phyloP scores from a whole-genome alignment of 140 eudicot species.

The Ambrosia hybrid region DNA sequence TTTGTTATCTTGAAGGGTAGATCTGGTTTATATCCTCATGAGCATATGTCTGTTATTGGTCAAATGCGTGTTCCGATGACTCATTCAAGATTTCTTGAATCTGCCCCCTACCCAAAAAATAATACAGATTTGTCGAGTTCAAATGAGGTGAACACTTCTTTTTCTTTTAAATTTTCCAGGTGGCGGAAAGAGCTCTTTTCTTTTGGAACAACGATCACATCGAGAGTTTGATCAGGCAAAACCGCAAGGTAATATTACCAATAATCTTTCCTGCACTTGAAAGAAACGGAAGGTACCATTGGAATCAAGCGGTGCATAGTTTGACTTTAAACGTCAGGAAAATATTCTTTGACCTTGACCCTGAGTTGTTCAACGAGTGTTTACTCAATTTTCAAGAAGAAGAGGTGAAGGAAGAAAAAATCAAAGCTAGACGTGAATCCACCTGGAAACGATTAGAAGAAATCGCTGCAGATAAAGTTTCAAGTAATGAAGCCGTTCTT shows the following conservation, averaged over 20 bases:
- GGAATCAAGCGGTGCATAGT: slow-evolving; percentile 92
- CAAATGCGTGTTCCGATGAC: not conserved
- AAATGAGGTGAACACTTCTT: not conserved
- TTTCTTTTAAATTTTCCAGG: slow-evolving; percentile 35
- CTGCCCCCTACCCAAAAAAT: not conserved
- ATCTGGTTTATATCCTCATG: too few relatives aligned
- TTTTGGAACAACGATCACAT: slow-evolving; percentile 94
- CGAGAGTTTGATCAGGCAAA: slow-evolving; percentile 75
- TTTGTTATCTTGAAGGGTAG: too few relatives aligned
- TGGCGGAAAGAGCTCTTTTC: slow-evolving; percentile 84
- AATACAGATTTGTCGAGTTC: too few relatives aligned
- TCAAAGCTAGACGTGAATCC: slow-evolving; percentile 60
- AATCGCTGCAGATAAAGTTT: slow-evolving; percentile 50
- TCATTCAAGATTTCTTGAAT: slow-evolving; percentile 17
- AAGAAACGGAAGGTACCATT: slow-evolving; percentile 69
- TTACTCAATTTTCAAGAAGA: slow-evolving; percentile 74
- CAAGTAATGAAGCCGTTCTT: slow-evolving; percentile 64
- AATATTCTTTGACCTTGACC: slow-evolving; percentile 77
- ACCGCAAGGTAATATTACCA: slow-evolving; percentile 80
- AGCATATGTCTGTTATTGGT: too few relatives aligned
- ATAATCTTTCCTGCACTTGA: slow-evolving; percentile 89
- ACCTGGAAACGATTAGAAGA: slow-evolving; percentile 84
- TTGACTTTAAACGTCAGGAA: slow-evolving; percentile 78
- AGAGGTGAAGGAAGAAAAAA: slow-evolving; percentile 61
- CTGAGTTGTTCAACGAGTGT: slow-evolving; percentile 75